A percentile compares a stretch with the other conserved stretches of the same genome.
Evolutionary conservation across 805 yeast species (phyloP).

Genomic region (Ogataea degrootiae): DNA sequence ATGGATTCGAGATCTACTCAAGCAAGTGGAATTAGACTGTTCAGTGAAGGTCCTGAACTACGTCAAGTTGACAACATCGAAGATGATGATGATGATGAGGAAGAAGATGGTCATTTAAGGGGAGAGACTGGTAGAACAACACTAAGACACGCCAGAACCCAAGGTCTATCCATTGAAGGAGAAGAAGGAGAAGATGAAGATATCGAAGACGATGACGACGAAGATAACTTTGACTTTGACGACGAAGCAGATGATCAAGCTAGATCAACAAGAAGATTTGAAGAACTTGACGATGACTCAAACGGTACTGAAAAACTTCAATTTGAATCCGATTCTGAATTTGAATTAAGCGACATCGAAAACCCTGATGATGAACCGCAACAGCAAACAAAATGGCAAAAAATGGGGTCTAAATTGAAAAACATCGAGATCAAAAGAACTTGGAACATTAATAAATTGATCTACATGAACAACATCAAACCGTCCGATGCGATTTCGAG

Average conservation of each 20-base stretch:
- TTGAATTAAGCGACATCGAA: conserved; percentile 34
- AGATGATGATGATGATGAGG: conserved; percentile 33
- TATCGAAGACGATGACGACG: conserved; percentile 39
- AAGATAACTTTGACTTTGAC: conserved; percentile 33
- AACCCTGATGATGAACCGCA: conserved; percentile 33
- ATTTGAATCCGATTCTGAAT: conserved; percentile 50
- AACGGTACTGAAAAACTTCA: conserved; percentile 30
- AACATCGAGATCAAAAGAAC: conserved; percentile 46
- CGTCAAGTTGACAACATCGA: conserved; percentile 38
- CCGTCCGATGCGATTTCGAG: conserved; percentile 69
- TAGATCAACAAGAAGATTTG: conserved; percentile 38
- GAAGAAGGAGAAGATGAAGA: conserved; percentile 38
- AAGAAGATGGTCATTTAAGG: conserved; percentile 26
- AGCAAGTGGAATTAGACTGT: conserved; percentile 66
- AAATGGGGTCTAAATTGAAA: conserved; percentile 57
- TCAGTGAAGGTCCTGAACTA: conserved; percentile 40
- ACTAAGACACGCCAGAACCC: conserved; percentile 57
- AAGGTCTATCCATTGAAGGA: conserved; percentile 48
- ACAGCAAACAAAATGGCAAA: conserved; percentile 31
- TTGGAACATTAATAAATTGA: conserved; percentile 78
- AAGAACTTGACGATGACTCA: conserved; percentile 18
- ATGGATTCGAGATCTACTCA: conserved; percentile 38
- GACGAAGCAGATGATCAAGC: conserved; percentile 36
- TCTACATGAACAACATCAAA: conserved; percentile 73
- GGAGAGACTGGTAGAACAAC: conserved; percentile 57